Evolutionary conservation across 2,329 filamentous ascomycete species (phyloP), one percentile per base, ranked within the genome.

Genomic region (Pseudogymnoascus sp.): DNA sequence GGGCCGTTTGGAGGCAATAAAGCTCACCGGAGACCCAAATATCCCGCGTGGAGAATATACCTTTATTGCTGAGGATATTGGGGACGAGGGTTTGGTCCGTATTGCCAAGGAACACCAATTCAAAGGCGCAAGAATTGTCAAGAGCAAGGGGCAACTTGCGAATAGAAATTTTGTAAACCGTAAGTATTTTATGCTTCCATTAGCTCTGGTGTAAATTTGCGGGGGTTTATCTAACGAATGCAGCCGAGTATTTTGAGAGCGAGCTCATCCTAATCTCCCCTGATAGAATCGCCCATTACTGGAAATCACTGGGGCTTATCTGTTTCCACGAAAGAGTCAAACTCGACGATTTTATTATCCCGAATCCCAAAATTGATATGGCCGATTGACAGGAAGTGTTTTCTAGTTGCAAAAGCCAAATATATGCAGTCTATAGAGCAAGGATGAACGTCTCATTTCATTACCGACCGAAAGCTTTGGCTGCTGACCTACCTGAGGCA

Each of bases 1-100:
- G 11, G 91, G 91, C 4, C 81, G 86, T 1, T 75, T 98, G 3
- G 87, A 93, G 73, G 93, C 89, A 0, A 86, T 97, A 71, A 98
- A 98, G 73, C 78, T 99, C 35, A 98, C 93, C 0, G 93, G 93
- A 0, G 93, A 99, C 71, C 86, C 89, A 0, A 96, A 97, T 68
- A 86, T 98, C 12, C 93, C 93, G 0, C 83, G 93, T 7, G 93
- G 93, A 7, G 89, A 97, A 74, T 85, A 87, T 68, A 91, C 89
- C 0, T 97, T 96, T 72, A 81, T 90, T 3, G 89, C 87, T 0
- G 84, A 91, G 4, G 91, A 97, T 68, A 84, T 98, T 37, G 88
- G 89, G 0, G 79, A 82, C 0, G 76, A 72, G 0, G 91, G 90
- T 0, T 80, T 88, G 22, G 75, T 93, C 0, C 79, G 86, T 0